A percentile compares a stretch with the other conserved stretches of the same genome.
Conservation (phyloP, 2,329 filamentous ascomycete genomes). For the Penicillium oxalicum region DNA sequence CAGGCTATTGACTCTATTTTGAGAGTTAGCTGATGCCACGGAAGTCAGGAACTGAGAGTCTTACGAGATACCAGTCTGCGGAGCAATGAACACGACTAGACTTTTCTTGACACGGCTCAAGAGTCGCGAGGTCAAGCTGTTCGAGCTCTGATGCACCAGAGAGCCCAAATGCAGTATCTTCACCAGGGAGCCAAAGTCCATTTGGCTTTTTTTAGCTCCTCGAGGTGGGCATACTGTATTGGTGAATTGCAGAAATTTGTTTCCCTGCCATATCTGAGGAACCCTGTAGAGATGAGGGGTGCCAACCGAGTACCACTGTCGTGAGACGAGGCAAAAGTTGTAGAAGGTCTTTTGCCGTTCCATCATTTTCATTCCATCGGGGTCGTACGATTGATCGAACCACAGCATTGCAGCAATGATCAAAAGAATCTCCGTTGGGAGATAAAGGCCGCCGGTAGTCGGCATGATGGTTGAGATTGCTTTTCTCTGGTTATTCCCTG, state of each 20-base stretch:
- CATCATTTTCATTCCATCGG: background rate
- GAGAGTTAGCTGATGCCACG: background rate
- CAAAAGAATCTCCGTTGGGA: constrained; percentile 2
- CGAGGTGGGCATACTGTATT: constrained; percentile 48
- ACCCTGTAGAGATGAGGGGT: constrained; percentile 48
- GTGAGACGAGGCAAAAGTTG: constrained; percentile 48
- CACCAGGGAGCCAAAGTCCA: constrained; percentile 46
- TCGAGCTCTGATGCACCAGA: constrained; percentile 55
- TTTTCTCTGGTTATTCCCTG: background rate
- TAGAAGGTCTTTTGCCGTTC: constrained; percentile 44
- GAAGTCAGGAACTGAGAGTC: constrained; percentile 12
- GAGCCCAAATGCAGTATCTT: constrained; percentile 48
- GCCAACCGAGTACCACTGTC: constrained; percentile 52
- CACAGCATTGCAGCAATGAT: background rate
- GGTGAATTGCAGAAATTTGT: constrained; percentile 50
- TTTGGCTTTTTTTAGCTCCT: constrained; percentile 40
- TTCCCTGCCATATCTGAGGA: constrained; percentile 46
- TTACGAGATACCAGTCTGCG: constrained; percentile 52
- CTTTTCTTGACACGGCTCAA: constrained; percentile 49
- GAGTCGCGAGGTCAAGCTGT: constrained; percentile 52
- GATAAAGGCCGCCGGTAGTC: background rate
- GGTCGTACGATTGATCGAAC: background rate
- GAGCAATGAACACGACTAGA: constrained; percentile 52
- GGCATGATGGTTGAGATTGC: background rate
- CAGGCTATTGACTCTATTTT: background rate